Percentiles rank a stretch among this genome's conserved stretches.
phyloP scores from a whole-genome alignment of 495 filamentous ascomycete species.

The Saxophila tyrrhenica region DNA sequence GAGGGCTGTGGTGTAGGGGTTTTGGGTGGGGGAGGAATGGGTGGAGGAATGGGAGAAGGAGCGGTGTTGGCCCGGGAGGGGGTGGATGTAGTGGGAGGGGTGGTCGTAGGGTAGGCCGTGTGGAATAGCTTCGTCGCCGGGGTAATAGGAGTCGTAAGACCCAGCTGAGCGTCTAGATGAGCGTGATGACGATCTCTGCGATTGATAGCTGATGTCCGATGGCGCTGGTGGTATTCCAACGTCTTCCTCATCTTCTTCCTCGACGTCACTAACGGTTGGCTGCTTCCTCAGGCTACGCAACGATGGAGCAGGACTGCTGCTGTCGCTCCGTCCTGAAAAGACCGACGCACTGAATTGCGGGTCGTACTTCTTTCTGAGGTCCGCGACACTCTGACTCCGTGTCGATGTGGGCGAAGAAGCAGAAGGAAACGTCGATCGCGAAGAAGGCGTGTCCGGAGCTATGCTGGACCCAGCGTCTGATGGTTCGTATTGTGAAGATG shows the following conservation, averaged over 20 bases:
- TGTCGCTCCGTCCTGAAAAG: conserved; percentile 6
- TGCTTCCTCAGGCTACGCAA: not conserved
- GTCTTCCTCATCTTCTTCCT: conserved; percentile 13
- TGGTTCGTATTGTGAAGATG: conserved; percentile 17
- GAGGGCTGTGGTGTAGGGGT: conserved; percentile 9
- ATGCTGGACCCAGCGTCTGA: conserved; percentile 16
- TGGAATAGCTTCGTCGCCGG: conserved; percentile 5
- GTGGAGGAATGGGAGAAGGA: conserved; percentile 10
- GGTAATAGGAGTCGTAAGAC: not conserved
- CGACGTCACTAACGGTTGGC: conserved; percentile 10
- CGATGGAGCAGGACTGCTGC: conserved; percentile 8
- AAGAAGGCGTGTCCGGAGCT: conserved; percentile 16
- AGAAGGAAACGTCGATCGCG: conserved; percentile 15
- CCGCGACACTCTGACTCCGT: conserved; percentile 9
- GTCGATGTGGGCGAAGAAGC: conserved; percentile 11
- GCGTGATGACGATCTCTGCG: conserved; percentile 11
- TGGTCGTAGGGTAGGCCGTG: conserved; percentile 11
- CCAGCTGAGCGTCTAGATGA: conserved; percentile 3
- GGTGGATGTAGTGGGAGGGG: not conserved
- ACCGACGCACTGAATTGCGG: conserved; percentile 12
- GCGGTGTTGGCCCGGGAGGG: conserved; percentile 9
- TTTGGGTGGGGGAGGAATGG: not conserved
- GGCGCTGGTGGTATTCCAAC: not conserved
- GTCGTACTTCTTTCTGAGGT: conserved; percentile 18
- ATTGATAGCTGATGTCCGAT: conserved; percentile 4